Evolutionary conservation across 306 rosid genomes (phyloP), one percentile per base, ranked within the genome.

Genomic region (Vigna nakashimae): DNA sequence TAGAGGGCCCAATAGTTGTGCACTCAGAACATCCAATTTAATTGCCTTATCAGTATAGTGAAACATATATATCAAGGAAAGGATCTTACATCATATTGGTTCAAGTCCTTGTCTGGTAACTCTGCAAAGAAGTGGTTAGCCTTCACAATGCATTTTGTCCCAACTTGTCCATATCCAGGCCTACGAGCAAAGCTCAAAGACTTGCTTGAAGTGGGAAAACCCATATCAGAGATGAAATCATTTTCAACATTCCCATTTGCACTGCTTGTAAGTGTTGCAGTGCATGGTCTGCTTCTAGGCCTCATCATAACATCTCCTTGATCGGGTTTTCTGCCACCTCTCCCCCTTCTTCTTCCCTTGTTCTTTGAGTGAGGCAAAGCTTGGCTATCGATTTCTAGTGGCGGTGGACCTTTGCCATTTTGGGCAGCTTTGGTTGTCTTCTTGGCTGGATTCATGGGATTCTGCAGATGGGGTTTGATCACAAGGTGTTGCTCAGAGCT

Each of bases 91-190:
- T 91, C 97, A 88, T 91, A 93, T 80, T 93, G 98, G 87, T 91
- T 91, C 84, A 93, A 87, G 87, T 93, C 97, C 85, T 93, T 93
- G 87, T 93, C 95, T 28, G 98, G 98, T 73, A 93, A 88, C 89
- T 87, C 97, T 60, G 98, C 92, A 77, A 91, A 89, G 88, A 93
- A 93, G 79, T 93, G 98, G 91, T 93, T 93, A 80, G 98, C 94
- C 90, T 93, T 93, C 9, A 93, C 97, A 65, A 91, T 69, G 84
- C 97, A 91, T 80, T 84, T 93, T 15, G 91, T 84, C 83, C 98
- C 98, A 83, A 80, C 88, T 82, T 91, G 97, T n/a, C 98, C 98
- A 70, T 64, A 91, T 4, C 98, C 98, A 78, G 98, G 98, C 75
- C 98, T 87, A 12, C 84, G 91, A 9, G 95, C 93, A 59, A 93